A percentile compares a stretch with the other conserved stretches of the same genome.
These are phyloP conservation scores for Liquidambar formosana DNA, from an alignment of 164 flowering plant genomes.

Conservation along the genomic window DNA sequence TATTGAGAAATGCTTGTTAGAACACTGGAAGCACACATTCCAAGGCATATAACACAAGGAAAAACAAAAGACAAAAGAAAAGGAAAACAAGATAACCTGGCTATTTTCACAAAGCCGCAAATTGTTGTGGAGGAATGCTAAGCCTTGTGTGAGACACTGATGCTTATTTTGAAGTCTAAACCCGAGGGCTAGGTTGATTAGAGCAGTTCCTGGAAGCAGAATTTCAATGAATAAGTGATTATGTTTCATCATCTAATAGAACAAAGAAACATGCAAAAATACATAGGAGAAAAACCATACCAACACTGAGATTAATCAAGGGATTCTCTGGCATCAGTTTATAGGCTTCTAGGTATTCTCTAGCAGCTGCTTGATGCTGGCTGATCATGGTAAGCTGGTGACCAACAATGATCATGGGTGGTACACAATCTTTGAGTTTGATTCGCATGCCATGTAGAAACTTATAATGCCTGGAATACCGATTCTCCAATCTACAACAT, in stretches of 20 bases:
- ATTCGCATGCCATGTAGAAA: conserved; percentile 56
- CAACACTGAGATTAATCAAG: conserved; percentile 83
- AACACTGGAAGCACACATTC: too few species aligned
- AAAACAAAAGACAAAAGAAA: too few species aligned
- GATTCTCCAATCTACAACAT: conserved; percentile 43
- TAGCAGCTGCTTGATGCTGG: conserved; percentile 86
- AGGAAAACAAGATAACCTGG: conserved; percentile 48
- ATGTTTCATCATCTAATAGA: too few species aligned
- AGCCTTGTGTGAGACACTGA: conserved; percentile 73
- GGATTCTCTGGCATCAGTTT: conserved; percentile 80
- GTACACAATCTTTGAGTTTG: conserved; percentile 52
- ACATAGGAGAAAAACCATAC: conserved; percentile 30
- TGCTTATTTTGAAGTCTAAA: conserved; percentile 78
- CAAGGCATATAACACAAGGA: too few species aligned
- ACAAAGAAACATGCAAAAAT: not conserved
- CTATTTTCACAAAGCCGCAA: conserved; percentile 52
- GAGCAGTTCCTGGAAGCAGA: conserved; percentile 61
- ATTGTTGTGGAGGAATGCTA: conserved; percentile 79
- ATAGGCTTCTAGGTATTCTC: conserved; percentile 80
- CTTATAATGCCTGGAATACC: conserved; percentile 55
- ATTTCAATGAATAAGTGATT: too few species aligned
- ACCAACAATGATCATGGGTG: conserved; percentile 72
- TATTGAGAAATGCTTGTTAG: too few species aligned
- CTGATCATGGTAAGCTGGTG: conserved; percentile 66
- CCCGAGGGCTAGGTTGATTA: conserved; percentile 81